These are phyloP conservation scores for Gaertneriomyces semiglobifer DNA, from an alignment of 192 early-diverging fungal species.

Conservation along the genomic window DNA sequence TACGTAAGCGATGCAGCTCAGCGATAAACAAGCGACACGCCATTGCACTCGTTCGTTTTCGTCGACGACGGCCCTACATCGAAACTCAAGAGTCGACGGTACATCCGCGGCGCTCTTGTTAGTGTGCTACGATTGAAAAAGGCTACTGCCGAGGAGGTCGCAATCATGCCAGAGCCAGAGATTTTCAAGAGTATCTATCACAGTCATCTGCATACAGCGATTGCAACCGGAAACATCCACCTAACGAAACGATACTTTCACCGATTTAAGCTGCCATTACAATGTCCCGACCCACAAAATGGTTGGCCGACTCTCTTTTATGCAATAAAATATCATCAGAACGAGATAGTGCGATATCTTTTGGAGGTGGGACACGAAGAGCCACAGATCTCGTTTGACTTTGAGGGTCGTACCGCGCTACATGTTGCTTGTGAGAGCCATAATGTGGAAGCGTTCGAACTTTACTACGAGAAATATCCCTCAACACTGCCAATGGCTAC, in stretches of 20 bases:
- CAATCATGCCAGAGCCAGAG: no score
- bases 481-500: no score
- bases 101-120: not conserved
- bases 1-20: not conserved
- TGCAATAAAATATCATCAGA: conserved; percentile 47
- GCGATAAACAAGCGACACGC: not conserved
- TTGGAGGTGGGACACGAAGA: conserved; percentile 42
- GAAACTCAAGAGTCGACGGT: not conserved
- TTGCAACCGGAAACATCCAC: conserved; percentile 40
- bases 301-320: conserved; percentile 56
- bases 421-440: not conserved
- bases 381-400: conserved; percentile 14
- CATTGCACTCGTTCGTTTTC: not conserved
- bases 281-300: conserved; percentile 42
- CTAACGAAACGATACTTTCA: conserved; percentile 28
- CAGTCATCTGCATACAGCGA: conserved; percentile 23
- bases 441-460: no score
- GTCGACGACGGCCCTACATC: not conserved
- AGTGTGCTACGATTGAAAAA: no score
- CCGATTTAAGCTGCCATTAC: conserved; percentile 34
- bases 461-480: no score
- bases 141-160: no score
- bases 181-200: conserved; percentile 12
- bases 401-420: not conserved
- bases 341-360: conserved; percentile 43